Conservation (phyloP, 768 basidiomycete species). For the Phaeolepiota aurea region DNA sequence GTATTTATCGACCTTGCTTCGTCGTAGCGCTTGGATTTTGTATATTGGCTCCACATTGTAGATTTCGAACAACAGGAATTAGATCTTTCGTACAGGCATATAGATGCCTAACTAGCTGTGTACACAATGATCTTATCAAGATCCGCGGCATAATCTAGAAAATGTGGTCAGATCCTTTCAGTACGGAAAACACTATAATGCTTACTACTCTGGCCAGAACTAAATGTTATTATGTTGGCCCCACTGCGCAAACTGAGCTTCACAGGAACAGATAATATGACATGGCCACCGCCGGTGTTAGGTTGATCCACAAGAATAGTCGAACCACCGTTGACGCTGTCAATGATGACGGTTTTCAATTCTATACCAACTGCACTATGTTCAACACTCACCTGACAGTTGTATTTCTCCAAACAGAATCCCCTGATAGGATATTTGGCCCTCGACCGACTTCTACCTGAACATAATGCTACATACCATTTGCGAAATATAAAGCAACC, state of each 20-base stretch:
- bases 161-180: background rate
- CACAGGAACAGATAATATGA: conserved; percentile 49
- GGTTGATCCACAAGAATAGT: conserved; percentile 47
- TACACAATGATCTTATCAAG: conserved; percentile 58
- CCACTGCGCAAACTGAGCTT: conserved; percentile 40
- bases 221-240: conserved; percentile 43
- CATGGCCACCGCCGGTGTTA: conserved; percentile 44
- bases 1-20: too few relatives aligned
- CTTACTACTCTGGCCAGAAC: conserved; percentile 42
- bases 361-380: too few relatives aligned
- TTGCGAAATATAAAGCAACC: conserved; percentile 55
- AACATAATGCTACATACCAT: too few relatives aligned
- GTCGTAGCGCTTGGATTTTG: too few relatives aligned
- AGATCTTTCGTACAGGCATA: background rate
- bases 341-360: too few relatives aligned
- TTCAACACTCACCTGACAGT: conserved; percentile 46
- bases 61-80: too few relatives aligned
- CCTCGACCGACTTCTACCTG: too few relatives aligned
- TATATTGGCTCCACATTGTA: too few relatives aligned
- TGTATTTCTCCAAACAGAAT: conserved; percentile 49
- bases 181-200: background rate
- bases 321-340: conserved; percentile 53
- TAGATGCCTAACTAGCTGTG: conserved; percentile 14
- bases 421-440: conserved; percentile 22
- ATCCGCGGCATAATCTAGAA: conserved; percentile 46